These are phyloP conservation scores for Jamesozyma rosinii DNA, from an alignment of 805 yeast species.

Conservation along the genomic window DNA sequence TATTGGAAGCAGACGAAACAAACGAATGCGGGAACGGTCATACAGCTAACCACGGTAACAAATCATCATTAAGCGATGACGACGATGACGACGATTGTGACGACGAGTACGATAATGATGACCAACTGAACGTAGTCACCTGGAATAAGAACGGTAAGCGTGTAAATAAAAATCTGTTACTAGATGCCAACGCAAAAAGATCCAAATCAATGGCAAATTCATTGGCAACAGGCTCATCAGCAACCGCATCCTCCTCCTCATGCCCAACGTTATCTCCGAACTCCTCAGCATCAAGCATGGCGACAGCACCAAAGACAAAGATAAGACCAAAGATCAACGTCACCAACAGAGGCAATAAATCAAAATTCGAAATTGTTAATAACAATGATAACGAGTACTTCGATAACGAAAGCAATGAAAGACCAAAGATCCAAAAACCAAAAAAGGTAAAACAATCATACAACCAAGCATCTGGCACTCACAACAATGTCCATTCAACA, in stretches of 20 bases:
- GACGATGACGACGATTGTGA: neutral
- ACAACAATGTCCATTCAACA: neutral
- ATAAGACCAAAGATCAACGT: neutral
- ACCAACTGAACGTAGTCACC: slow-evolving; percentile 16
- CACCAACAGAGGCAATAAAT: neutral
- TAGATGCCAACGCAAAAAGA: slow-evolving; percentile 2
- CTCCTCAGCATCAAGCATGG: neutral
- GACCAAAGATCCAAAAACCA: neutral
- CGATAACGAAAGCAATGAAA: neutral
- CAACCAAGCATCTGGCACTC: too few relatives aligned
- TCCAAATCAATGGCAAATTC: neutral
- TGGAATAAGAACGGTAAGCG: slow-evolving; percentile 31
- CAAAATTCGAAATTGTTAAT: neutral
- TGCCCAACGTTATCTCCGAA: too few relatives aligned
- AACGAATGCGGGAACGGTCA: neutral
- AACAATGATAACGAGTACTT: neutral
- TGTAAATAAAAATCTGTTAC: slow-evolving; percentile 16
- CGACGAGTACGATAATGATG: neutral
- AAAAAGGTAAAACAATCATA: neutral
- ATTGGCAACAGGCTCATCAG: neutral
- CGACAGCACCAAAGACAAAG: neutral
- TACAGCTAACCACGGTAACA: neutral
- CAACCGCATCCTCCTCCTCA: neutral
- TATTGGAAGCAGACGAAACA: neutral
- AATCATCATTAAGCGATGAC: neutral